Base-by-base conservation (phyloP, 2,329 filamentous ascomycete species). In the Aspergillus ochraceoroseus region DNA sequence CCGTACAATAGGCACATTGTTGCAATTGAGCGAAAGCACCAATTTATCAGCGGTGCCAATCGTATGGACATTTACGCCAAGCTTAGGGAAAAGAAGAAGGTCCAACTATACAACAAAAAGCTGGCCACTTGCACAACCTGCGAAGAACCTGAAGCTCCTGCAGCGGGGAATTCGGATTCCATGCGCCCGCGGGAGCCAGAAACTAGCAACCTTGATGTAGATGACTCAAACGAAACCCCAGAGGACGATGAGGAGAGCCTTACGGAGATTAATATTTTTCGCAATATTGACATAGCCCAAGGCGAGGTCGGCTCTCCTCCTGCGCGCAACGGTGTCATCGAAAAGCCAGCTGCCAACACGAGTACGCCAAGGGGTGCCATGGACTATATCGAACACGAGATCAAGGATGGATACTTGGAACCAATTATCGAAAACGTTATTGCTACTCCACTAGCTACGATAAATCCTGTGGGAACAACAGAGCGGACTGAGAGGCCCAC, bases 1-100 rank as follows among this genome's bases (percentile, higher is more conserved):
- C 88, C 89, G 0, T 95, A 94, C 67, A 86, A 89, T 56, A 81
- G 82, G 55, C 80, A 88, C 51, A 84, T 96, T 29, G 80, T 96
- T 39, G 92, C 90, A 1, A 87, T 98, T 22, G 92, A 98, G 65
- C 85, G 87, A 43, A 81, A 82, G 48, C 82, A 86, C 55, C 80
- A 84, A 54, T 95, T 95, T 57, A 94, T 96, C 46, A 77, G 78
- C 14, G 87, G 87, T 6, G 90, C 92, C 3, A 86, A 81, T 61
- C 78, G 77, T 11, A 86, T 94, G 59, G 92, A 98, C 66, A 72
- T 92, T n/a, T 70, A 81, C 45, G 88, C 89, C 0, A 85, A 83
- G 32, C 62, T 95, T 40, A 81, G 82, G 59, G 79, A 84, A 52
- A 76, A 84, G 52, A 85, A 83, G 61, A 78, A 82, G 48, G 77